Percentiles rank a stretch among this genome's conserved stretches.
Evolutionary conservation across 2,329 filamentous ascomycete genomes (phyloP).

Genomic region (Tolypocladium guangdongense): DNA sequence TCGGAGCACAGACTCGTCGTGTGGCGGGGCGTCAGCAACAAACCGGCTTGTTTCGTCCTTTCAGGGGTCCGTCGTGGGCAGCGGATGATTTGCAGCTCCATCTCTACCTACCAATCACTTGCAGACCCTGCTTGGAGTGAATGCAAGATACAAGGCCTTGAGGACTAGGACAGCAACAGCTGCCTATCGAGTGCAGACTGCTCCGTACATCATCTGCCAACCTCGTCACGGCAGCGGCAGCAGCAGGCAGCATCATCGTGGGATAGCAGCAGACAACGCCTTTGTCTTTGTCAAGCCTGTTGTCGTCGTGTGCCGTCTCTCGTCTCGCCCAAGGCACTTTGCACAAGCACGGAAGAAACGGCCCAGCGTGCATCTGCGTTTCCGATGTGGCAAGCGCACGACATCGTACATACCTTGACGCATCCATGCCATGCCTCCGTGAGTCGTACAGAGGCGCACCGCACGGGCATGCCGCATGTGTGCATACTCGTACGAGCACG

Average conservation of each 20-base stretch:
- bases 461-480: not conserved
- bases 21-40: not conserved
- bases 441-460: not conserved
- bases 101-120: not conserved
- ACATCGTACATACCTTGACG: not conserved
- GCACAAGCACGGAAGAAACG: not conserved
- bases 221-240: not conserved
- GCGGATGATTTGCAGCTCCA: not conserved
- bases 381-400: not conserved
- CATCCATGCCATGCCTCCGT: not conserved
- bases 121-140: not conserved
- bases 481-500: not conserved
- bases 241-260: not conserved
- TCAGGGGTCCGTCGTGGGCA: not conserved
- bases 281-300: not conserved
- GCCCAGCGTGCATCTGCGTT: not conserved
- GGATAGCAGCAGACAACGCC: not conserved
- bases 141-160: not conserved
- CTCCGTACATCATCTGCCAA: not conserved
- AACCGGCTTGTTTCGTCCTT: conserved; percentile 1
- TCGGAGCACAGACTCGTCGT: not conserved
- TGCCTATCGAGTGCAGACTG: not conserved
- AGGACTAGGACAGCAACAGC: not conserved
- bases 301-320: not conserved
- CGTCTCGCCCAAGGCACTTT: not conserved